Base-by-base conservation (phyloP, 768 basidiomycete genomes). In the Boletus edulis region DNA sequence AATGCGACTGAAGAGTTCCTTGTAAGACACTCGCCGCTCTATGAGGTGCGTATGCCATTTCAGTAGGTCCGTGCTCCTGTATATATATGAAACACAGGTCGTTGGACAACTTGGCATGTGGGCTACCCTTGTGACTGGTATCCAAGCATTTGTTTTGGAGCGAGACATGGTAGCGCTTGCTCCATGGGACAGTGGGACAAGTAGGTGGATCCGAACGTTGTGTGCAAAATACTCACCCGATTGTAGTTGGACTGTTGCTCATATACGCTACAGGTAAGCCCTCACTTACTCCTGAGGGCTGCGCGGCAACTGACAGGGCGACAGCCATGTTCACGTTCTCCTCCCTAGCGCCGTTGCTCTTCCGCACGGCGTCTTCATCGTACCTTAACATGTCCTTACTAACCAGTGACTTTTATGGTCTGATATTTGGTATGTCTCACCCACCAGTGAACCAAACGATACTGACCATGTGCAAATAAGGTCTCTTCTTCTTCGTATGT, bases 1-100 rank as follows among this genome's bases (percentile, higher is more conserved):
- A 94, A 94, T 57, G 87, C 92, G 9, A 91, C 89, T 0, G 92
- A 94, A 68, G 92, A 94, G 63, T 89, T 89, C 68, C 83, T 94
- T 58, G 92, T 94, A 38, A 82, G 91, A 54, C 82, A 76, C 52
- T 78, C 84, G 10, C 92, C 91, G 3, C 74, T 94, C 34, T 93
- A 91, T 62, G 92, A 94, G 74, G 84, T 79, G 37, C 4, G 62
- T 44, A 20, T 43, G 4, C 44, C 13, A 5, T 41, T 35, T 39
- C n/a, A 3, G 40, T 20, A 37, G 45, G n/a, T 27, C 35, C 12
- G 18, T 48, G n/a, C 17, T 41, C 31, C 15, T 27, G 37, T 44
- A 44, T 20, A 22, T 20, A 22, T 15, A 61, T 51, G 41, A 17
- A 18, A 20, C 4, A 17, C 29, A 83, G 81, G 89, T 94, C 44